phyloP scores from a whole-genome alignment of 495 filamentous ascomycete genomes.

The Cenococcum geophilum region DNA sequence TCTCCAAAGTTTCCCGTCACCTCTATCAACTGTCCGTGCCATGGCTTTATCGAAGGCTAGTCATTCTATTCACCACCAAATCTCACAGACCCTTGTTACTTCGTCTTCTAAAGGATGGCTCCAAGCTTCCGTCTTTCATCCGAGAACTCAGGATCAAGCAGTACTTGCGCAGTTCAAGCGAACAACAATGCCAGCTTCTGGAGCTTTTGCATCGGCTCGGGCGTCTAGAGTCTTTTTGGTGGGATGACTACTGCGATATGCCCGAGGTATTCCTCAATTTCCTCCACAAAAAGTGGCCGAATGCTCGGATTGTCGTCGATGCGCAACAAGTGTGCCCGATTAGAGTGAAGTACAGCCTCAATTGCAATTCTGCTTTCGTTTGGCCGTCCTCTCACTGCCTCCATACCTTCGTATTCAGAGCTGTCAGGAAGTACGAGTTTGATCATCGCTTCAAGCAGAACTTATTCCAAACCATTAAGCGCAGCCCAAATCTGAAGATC shows the following conservation, averaged over 20 bases:
- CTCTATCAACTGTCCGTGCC: not conserved
- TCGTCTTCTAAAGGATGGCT: not conserved
- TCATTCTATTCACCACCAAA: not conserved
- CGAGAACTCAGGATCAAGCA: not conserved
- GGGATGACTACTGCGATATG: conserved; percentile 3
- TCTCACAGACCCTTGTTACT: not conserved
- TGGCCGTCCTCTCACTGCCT: not conserved
- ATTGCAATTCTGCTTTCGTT: no score
- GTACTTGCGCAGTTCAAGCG: not conserved
- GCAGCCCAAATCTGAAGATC: not conserved
- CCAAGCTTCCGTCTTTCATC: not conserved
- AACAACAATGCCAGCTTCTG: not conserved
- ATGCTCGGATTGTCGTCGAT: not conserved
- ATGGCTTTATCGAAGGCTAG: not conserved
- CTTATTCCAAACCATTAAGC: not conserved
- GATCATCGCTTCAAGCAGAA: not conserved
- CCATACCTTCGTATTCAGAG: not conserved
- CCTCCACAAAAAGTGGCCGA: not conserved
- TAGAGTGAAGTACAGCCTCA: not conserved
- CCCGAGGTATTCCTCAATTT: not conserved
- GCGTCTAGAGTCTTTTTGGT: not conserved
- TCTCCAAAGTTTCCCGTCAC: not conserved
- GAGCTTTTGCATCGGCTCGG: not conserved
- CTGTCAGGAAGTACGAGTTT: not conserved
- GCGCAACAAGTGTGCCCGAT: not conserved